These are phyloP conservation scores for Cladosporium sp. DNA, from an alignment of 2,329 filamentous ascomycete genomes.

Conservation along the genomic window DNA sequence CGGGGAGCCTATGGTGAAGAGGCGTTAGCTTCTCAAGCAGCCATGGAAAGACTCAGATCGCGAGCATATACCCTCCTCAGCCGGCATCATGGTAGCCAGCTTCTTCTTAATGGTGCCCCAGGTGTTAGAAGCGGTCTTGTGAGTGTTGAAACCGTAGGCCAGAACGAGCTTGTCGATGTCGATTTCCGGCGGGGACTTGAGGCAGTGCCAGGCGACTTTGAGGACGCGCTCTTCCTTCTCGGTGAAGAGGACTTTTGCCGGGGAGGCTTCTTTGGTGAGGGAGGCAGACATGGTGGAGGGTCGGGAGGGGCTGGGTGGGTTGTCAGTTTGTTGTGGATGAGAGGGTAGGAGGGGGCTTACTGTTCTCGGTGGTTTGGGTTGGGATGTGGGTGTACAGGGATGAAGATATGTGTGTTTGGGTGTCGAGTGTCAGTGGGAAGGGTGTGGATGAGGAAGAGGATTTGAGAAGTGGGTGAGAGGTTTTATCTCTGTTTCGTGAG, in stretches of 20 bases:
- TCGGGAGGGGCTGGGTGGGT: background rate
- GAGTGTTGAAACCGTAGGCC: slow-evolving; percentile 27
- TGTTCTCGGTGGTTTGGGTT: background rate
- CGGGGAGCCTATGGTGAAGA: background rate
- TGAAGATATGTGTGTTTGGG: background rate
- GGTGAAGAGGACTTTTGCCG: slow-evolving; percentile 22
- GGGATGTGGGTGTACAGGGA: too few relatives aligned
- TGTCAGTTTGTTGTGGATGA: background rate
- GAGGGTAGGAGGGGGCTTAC: background rate
- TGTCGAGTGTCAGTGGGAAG: background rate
- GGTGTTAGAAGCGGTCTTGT: slow-evolving; percentile 31
- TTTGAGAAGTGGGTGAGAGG: background rate
- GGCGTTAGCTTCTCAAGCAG: background rate
- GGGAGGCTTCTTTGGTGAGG: background rate
- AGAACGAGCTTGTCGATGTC: slow-evolving; percentile 29
- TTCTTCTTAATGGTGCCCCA: slow-evolving; percentile 35
- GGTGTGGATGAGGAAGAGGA: background rate
- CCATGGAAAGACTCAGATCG: background rate
- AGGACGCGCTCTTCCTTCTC: slow-evolving; percentile 27
- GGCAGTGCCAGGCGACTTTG: slow-evolving; percentile 28
- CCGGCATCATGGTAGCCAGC: slow-evolving; percentile 20
- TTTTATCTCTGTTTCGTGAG: background rate
- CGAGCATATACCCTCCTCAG: slow-evolving; percentile 13
- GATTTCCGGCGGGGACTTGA: slow-evolving; percentile 32
- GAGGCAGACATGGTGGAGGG: background rate